Conservation (phyloP, 23 red algal species). For the Agarophyton chilense region DNA sequence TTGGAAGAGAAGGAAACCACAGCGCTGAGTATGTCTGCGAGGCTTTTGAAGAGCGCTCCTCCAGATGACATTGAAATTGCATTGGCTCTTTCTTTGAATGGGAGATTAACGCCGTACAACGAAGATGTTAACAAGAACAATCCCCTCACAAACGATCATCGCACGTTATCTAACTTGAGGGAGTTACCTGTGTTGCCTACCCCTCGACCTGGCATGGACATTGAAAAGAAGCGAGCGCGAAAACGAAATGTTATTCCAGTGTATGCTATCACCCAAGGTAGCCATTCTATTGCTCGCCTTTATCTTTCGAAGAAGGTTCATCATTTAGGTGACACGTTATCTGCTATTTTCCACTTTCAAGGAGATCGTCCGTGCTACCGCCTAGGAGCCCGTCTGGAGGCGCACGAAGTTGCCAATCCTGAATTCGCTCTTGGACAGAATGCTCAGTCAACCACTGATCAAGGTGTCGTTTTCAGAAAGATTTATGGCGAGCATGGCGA, state of each 20-base stretch:
- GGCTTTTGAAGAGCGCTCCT: slow-evolving; percentile 36
- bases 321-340: slow-evolving; percentile 68
- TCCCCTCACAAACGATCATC: slow-evolving; percentile 18
- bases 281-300: slow-evolving; percentile 57
- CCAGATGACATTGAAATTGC: slow-evolving; percentile 78
- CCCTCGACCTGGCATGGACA: slow-evolving; percentile 31
- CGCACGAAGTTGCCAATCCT: slow-evolving; percentile 55
- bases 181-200: slow-evolving; percentile 24
- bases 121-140: slow-evolving; percentile 61
- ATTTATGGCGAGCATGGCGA: slow-evolving; percentile 80
- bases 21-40: slow-evolving; percentile 43
- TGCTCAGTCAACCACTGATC: background rate
- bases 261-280: slow-evolving; percentile 60
- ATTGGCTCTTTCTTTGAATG: slow-evolving; percentile 84
- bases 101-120: slow-evolving; percentile 77
- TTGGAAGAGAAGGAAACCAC: slow-evolving; percentile 41
- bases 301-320: slow-evolving; percentile 71
- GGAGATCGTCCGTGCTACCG: slow-evolving; percentile 65
- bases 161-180: slow-evolving; percentile 15
- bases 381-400: slow-evolving; percentile 59
- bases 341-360: slow-evolving; percentile 73
- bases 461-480: slow-evolving; percentile 75
- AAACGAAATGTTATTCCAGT: slow-evolving; percentile 54
- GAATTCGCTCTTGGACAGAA: slow-evolving; percentile 43
- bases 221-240: background rate